These are phyloP conservation scores for Naganishia vaughanmartiniae DNA, from an alignment of 768 basidiomycete genomes.

Conservation along the genomic window DNA sequence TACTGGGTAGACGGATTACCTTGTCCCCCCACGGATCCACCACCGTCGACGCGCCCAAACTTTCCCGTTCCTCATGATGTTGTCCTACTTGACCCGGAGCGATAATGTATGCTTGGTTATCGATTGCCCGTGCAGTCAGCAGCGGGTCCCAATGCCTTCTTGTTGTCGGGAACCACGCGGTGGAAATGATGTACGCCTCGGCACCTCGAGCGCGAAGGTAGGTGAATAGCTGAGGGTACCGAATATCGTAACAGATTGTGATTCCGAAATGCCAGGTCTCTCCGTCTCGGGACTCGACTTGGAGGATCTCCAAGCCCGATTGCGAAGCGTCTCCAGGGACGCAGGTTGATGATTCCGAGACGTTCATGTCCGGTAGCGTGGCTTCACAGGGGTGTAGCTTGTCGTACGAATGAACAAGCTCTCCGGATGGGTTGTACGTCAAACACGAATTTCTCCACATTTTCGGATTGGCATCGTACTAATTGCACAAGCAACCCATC, in stretches of 20 bases:
- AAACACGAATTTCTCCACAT: slow-evolving; percentile 28
- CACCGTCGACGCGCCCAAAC: slow-evolving; percentile 11
- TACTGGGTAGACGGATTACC: slow-evolving; percentile 12
- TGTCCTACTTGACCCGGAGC: slow-evolving; percentile 19
- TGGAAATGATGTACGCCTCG: slow-evolving; percentile 22
- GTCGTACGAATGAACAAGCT: slow-evolving; percentile 25
- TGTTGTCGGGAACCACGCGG: slow-evolving; percentile 25
- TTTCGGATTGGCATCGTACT: slow-evolving; percentile 9
- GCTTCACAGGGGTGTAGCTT: slow-evolving; percentile 28
- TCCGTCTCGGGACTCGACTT: slow-evolving; percentile 6
- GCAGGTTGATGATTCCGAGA: slow-evolving; percentile 24
- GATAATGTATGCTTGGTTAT: slow-evolving; percentile 23
- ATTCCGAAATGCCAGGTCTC: slow-evolving; percentile 19
- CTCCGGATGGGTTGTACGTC: slow-evolving; percentile 13
- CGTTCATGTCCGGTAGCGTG: slow-evolving; percentile 21
- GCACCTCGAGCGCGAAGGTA: slow-evolving; percentile 22
- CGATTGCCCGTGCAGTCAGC: slow-evolving; percentile 23
- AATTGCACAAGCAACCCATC: not conserved
- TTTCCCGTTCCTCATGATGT: slow-evolving; percentile 25
- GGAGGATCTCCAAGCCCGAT: slow-evolving; percentile 10
- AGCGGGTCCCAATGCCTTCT: slow-evolving; percentile 26
- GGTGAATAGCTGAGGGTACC: slow-evolving; percentile 25
- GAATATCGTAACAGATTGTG: slow-evolving; percentile 29
- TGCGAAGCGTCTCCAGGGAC: slow-evolving; percentile 1
- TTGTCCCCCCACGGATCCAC: slow-evolving; percentile 25